phyloP scores from a whole-genome alignment of 305 asterid species.

The Ilex paraguariensis region DNA sequence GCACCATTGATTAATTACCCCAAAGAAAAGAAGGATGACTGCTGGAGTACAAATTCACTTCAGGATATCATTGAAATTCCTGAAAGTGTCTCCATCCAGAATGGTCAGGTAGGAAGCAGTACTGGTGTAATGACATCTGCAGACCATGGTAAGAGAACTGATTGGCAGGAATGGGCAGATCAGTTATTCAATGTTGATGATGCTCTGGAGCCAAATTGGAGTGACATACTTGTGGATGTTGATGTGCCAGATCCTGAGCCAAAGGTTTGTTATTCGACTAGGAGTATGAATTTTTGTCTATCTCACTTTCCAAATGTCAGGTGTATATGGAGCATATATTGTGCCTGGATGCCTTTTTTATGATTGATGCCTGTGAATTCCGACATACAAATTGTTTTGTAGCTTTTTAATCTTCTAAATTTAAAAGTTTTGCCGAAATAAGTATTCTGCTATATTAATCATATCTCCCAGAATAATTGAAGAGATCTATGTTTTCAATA shows the following conservation, averaged over 20 bases:
- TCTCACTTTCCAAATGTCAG: neutral
- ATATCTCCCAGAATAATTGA: no score
- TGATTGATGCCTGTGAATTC: neutral
- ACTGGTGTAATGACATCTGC: conserved; percentile 30
- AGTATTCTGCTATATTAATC: neutral
- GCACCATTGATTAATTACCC: conserved; percentile 24
- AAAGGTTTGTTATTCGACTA: conserved; percentile 39
- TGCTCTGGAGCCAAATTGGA: conserved; percentile 59
- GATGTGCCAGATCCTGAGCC: conserved; percentile 50
- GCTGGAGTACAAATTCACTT: conserved; percentile 39
- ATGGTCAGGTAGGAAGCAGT: conserved; percentile 38
- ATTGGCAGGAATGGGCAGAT: conserved; percentile 69
- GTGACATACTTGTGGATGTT: conserved; percentile 57
- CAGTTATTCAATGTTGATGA: conserved; percentile 54
- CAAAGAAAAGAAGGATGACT: conserved; percentile 21
- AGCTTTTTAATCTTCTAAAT: neutral
- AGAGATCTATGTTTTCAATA: no score
- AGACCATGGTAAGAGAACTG: conserved; percentile 31
- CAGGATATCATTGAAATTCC: conserved; percentile 44
- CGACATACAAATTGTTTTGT: neutral
- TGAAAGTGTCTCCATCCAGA: conserved; percentile 24
- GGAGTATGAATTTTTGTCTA: neutral
- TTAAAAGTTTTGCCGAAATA: no score
- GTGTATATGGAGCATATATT: neutral
- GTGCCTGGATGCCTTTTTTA: neutral